Evolutionary conservation across 495 filamentous ascomycete species (phyloP).

Genomic region (Xylaria intraflava): DNA sequence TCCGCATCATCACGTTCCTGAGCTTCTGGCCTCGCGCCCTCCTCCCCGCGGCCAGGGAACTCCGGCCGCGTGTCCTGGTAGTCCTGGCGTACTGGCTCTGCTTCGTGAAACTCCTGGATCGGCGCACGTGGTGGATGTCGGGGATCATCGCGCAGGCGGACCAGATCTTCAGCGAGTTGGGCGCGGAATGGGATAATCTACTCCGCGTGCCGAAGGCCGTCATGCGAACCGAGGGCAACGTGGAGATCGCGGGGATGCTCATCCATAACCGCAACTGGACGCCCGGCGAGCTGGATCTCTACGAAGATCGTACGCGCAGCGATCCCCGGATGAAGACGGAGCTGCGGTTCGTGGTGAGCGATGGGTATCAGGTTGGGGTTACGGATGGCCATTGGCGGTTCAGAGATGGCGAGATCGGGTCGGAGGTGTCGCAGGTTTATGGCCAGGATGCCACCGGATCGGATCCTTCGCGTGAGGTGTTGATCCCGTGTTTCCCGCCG

Average conservation of each 20-base stretch:
- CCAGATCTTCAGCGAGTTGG: conserved; percentile 32
- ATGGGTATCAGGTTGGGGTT: conserved; percentile 14
- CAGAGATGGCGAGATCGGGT: neutral
- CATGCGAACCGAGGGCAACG: conserved; percentile 10
- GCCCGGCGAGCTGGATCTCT: conserved; percentile 15
- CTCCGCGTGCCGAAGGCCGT: conserved; percentile 32
- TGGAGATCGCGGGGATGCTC: conserved; percentile 28
- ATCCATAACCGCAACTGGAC: conserved; percentile 33
- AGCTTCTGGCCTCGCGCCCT: conserved; percentile 47
- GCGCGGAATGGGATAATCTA: conserved; percentile 27
- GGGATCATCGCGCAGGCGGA: conserved; percentile 35
- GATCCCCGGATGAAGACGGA: conserved; percentile 16
- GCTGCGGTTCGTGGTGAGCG: conserved; percentile 14
- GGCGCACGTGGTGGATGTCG: conserved; percentile 40
- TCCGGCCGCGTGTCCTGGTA: conserved; percentile 48
- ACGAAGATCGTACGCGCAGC: conserved; percentile 13
- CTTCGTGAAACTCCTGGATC: conserved; percentile 32
- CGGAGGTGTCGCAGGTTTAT: neutral
- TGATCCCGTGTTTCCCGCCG: neutral
- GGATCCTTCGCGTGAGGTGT: neutral
- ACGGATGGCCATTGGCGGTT: conserved; percentile 13
- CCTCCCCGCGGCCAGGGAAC: conserved; percentile 42
- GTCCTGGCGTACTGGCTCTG: conserved; percentile 42
- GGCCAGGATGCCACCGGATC: neutral
- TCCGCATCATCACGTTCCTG: conserved; percentile 37